Conservation (phyloP, 805 yeast genomes). For the Zygoascus tannicola region DNA sequence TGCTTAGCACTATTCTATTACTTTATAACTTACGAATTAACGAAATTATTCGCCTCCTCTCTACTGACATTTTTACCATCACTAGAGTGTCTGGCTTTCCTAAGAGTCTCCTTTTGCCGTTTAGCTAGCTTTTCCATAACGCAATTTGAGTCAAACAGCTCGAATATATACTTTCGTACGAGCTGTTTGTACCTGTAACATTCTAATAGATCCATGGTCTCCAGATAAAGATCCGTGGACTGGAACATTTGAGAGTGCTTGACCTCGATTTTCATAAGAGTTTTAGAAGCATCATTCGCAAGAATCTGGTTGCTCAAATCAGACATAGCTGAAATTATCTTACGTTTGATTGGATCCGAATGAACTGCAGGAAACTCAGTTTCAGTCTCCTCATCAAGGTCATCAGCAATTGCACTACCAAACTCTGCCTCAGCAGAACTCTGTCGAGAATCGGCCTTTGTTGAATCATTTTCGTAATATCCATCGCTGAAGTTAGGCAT, state of each 20-base stretch:
- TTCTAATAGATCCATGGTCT: conserved; percentile 43
- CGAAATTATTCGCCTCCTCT: neutral
- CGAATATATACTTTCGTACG: conserved; percentile 56
- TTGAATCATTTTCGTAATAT: neutral
- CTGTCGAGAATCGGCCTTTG: neutral
- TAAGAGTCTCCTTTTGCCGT: conserved; percentile 14
- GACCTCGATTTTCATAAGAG: conserved; percentile 45
- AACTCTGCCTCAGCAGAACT: neutral
- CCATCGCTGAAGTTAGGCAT: neutral
- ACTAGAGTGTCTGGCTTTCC: conserved; percentile 12
- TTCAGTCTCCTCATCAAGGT: conserved; percentile 9
- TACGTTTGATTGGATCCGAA: conserved; percentile 16
- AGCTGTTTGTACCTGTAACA: conserved; percentile 52
- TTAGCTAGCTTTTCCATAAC: conserved; percentile 42
- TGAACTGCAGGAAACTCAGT: conserved; percentile 16
- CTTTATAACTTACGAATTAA: too few relatives aligned
- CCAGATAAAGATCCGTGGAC: conserved; percentile 45
- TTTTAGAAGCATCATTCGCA: conserved; percentile 47
- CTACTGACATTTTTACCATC: conserved; percentile 1
- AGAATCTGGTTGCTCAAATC: conserved; percentile 48
- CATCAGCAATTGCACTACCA: neutral
- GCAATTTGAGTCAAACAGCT: conserved; percentile 46
- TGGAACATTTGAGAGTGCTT: conserved; percentile 45
- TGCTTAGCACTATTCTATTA: too few relatives aligned
- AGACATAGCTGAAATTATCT: conserved; percentile 32